phyloP scores from a whole-genome alignment of 2,329 filamentous ascomycete genomes.

The Aspergillus sp. region DNA sequence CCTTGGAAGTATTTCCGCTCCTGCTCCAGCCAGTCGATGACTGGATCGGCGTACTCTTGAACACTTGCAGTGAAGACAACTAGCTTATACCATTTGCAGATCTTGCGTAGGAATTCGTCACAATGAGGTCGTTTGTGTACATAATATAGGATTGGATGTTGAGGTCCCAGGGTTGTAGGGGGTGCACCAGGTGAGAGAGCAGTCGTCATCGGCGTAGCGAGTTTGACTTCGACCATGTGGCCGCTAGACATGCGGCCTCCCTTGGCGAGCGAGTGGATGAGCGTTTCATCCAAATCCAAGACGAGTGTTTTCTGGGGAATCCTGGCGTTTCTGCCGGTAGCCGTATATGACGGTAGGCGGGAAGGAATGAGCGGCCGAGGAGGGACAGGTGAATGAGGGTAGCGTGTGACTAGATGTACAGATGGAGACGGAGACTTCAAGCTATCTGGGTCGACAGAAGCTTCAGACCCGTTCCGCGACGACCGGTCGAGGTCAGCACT shows the following conservation, averaged over 20 bases:
- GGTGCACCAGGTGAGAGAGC: constrained; percentile 52
- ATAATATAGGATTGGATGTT: constrained; percentile 97
- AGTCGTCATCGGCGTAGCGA: constrained; percentile 49
- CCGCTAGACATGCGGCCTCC: constrained; percentile 93
- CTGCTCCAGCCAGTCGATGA: constrained; percentile 97
- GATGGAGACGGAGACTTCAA: constrained; percentile 90
- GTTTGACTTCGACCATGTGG: constrained; percentile 97
- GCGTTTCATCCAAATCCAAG: constrained; percentile 91
- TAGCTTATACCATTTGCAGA: constrained; percentile 97
- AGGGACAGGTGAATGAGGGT: constrained; percentile 84
- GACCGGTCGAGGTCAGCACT: constrained; percentile 29
- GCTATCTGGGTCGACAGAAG: constrained; percentile 69
- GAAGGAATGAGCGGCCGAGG: constrained; percentile 86
- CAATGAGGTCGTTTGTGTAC: constrained; percentile 97
- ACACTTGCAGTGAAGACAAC: constrained; percentile 96
- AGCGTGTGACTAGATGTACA: constrained; percentile 71
- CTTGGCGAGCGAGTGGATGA: constrained; percentile 98
- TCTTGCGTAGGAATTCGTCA: constrained; percentile 91
- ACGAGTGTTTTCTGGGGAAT: constrained; percentile 88
- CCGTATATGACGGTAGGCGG: constrained; percentile 83
- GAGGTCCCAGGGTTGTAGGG: constrained; percentile 69
- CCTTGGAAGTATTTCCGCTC: constrained; percentile 95
- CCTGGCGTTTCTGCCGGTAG: constrained; percentile 38
- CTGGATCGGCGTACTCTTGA: constrained; percentile 96
- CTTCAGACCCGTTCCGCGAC: constrained; percentile 28